Conservation (phyloP, 2,329 filamentous ascomycete genomes). For the Ceratocystis cacaofunesta region DNA sequence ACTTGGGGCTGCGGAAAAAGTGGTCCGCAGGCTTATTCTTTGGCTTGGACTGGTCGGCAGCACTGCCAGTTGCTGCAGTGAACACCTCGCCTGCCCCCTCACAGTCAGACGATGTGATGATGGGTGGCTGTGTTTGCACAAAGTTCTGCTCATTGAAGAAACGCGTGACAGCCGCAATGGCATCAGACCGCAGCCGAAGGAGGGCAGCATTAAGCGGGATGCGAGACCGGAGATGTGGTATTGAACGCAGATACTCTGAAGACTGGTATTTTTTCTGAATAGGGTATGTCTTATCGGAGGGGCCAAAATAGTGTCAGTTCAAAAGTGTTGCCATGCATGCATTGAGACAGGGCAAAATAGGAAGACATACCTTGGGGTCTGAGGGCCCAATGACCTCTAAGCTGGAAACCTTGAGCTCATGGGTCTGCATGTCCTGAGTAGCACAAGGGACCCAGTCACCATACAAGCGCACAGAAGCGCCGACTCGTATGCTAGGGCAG, state of each 20-base stretch:
- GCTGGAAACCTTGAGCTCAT: conserved; percentile 63
- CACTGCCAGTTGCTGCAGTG: conserved; percentile 39
- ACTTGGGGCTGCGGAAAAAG: conserved; percentile 82
- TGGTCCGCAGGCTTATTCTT: conserved; percentile 28
- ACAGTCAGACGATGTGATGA: conserved; percentile 93
- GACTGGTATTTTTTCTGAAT: conserved; percentile 95
- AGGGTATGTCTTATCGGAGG: conserved; percentile 54
- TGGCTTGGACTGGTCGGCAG: conserved; percentile 20
- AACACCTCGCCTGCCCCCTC: conserved; percentile 95
- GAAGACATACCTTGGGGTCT: conserved; percentile 54
- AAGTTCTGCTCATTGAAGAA: conserved; percentile 62
- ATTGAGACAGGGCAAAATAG: neutral
- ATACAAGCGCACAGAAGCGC: conserved; percentile 60
- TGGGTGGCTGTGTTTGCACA: conserved; percentile 76
- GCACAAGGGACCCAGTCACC: conserved; percentile 64
- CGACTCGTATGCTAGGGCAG: conserved; percentile 55
- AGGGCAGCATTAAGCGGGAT: conserved; percentile 68
- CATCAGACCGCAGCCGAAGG: conserved; percentile 68
- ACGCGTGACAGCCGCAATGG: conserved; percentile 54
- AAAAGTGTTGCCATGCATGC: too few species aligned
- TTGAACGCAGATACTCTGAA: conserved; percentile 70
- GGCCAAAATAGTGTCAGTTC: neutral
- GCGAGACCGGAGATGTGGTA: conserved; percentile 75
- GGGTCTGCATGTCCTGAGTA: conserved; percentile 45
- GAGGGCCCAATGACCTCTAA: conserved; percentile 61